Conservation (phyloP, 495 filamentous ascomycete species). For the Hyaloscypha hepaticicola region DNA sequence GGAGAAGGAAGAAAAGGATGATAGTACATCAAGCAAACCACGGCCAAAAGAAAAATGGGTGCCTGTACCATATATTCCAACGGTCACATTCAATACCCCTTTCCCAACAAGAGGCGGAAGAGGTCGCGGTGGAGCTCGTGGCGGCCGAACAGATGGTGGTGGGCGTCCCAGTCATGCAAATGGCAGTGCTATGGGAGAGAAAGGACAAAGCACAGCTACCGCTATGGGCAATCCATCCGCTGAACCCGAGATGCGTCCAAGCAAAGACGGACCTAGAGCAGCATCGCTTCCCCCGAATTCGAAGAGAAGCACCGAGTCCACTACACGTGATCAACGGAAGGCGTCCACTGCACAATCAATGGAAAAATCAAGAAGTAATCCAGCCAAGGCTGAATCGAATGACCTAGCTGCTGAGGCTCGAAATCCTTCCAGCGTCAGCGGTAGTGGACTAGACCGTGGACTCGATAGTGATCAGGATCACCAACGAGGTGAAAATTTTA, state of each 20-base stretch:
- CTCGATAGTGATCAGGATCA: conserved; percentile 9
- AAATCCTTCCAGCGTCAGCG: not conserved
- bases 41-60: conserved; percentile 74
- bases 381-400: conserved; percentile 18
- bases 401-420: conserved; percentile 10
- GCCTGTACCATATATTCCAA: conserved; percentile 69
- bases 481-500: conserved; percentile 9
- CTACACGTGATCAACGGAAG: conserved; percentile 45
- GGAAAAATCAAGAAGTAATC: conserved; percentile 38
- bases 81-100: conserved; percentile 78
- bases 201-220: conserved; percentile 26
- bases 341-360: conserved; percentile 30
- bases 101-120: conserved; percentile 63
- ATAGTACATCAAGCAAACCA: conserved; percentile 47
- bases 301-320: conserved; percentile 42
- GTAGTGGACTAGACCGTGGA: not conserved
- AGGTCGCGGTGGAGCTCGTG: conserved; percentile 51
- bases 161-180: conserved; percentile 52
- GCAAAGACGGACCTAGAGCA: conserved; percentile 29
- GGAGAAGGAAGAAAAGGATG: conserved; percentile 66
- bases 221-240: conserved; percentile 6
- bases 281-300: conserved; percentile 32
- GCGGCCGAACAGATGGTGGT: conserved; percentile 52
- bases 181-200: conserved; percentile 45
- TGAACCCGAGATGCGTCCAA: conserved; percentile 13